These are phyloP conservation scores for Debaryomycetaceae sp. DNA, from an alignment of 1,139 yeast genomes.

Conservation along the genomic window DNA sequence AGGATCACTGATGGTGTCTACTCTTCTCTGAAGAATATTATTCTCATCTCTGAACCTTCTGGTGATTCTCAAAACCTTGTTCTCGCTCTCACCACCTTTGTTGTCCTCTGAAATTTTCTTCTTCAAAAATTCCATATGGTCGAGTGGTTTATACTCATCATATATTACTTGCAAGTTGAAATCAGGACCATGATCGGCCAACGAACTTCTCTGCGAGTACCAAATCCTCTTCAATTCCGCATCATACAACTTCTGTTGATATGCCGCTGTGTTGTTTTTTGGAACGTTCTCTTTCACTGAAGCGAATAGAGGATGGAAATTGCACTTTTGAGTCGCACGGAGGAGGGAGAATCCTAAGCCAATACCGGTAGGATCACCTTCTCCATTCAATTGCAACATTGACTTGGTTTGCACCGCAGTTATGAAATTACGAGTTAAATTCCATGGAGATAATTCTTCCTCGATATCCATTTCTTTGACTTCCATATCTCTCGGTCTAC, in stretches of 20 bases:
- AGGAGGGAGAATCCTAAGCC: slow-evolving; percentile 90
- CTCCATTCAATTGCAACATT: slow-evolving; percentile 94
- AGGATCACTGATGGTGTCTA: slow-evolving; percentile 79
- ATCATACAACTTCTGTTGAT: slow-evolving; percentile 89
- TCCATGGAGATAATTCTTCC: slow-evolving; percentile 94
- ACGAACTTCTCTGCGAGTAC: slow-evolving; percentile 75
- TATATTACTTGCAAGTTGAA: slow-evolving; percentile 29
- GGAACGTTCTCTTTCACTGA: slow-evolving; percentile 43
- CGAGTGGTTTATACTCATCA: slow-evolving; percentile 37
- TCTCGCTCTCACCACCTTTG: slow-evolving; percentile 25
- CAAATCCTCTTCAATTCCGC: slow-evolving; percentile 88
- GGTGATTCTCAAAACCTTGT: slow-evolving; percentile 64
- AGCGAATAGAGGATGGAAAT: slow-evolving; percentile 67
- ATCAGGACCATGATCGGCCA: slow-evolving; percentile 41
- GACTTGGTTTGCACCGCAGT: slow-evolving; percentile 96
- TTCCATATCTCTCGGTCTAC: slow-evolving; percentile 23
- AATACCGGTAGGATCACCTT: slow-evolving; percentile 92
- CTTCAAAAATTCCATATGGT: slow-evolving; percentile 31
- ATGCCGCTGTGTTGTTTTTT: slow-evolving; percentile 54
- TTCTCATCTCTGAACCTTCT: slow-evolving; percentile 80
- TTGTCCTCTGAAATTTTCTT: slow-evolving; percentile 28
- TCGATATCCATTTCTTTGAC: slow-evolving; percentile 53
- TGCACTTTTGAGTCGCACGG: slow-evolving; percentile 92
- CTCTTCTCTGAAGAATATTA: slow-evolving; percentile 80
- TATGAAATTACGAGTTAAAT: slow-evolving; percentile 80